phyloP scores from a whole-genome alignment of 805 yeast genomes.

The Torulaspora maleeae region DNA sequence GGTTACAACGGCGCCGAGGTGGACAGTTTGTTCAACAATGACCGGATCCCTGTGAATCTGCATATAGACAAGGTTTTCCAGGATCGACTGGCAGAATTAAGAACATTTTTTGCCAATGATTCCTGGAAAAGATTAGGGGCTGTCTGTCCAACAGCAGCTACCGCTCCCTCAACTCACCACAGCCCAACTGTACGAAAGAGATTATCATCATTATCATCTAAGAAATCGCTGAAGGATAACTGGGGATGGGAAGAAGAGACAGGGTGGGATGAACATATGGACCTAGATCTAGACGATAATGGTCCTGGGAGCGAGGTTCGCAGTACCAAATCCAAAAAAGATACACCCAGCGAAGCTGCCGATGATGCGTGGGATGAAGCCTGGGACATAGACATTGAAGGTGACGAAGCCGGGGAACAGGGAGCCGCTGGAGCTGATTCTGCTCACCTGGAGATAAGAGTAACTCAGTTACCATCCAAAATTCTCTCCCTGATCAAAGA shows the following conservation, averaged over 20 bases:
- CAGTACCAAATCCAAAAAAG: conserved; percentile 3
- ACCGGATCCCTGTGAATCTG: conserved; percentile 23
- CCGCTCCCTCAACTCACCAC: neutral
- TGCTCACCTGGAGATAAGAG: neutral
- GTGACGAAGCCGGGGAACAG: conserved; percentile 1
- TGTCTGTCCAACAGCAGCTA: neutral
- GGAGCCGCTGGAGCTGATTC: neutral
- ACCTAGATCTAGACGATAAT: conserved; percentile 17
- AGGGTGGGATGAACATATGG: conserved; percentile 27
- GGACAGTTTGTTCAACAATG: conserved; percentile 19
- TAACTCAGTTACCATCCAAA: conserved; percentile 22
- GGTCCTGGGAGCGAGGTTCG: conserved; percentile 1
- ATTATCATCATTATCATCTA: conserved; percentile 1
- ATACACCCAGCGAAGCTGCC: conserved; percentile 4
- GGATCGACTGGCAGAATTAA: conserved; percentile 14
- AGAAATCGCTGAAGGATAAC: conserved; percentile 4
- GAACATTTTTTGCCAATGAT: conserved; percentile 15
- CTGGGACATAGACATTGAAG: conserved; percentile 24
- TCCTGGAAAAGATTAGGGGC: conserved; percentile 10
- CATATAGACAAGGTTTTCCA: conserved; percentile 27
- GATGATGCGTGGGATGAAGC: conserved; percentile 26
- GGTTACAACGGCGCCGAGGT: conserved; percentile 18
- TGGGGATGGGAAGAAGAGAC: conserved; percentile 17
- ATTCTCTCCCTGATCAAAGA: conserved; percentile 12
- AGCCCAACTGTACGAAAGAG: neutral